These are phyloP conservation scores for Penicillium lagena DNA, from an alignment of 495 filamentous ascomycete species.

Conservation along the genomic window DNA sequence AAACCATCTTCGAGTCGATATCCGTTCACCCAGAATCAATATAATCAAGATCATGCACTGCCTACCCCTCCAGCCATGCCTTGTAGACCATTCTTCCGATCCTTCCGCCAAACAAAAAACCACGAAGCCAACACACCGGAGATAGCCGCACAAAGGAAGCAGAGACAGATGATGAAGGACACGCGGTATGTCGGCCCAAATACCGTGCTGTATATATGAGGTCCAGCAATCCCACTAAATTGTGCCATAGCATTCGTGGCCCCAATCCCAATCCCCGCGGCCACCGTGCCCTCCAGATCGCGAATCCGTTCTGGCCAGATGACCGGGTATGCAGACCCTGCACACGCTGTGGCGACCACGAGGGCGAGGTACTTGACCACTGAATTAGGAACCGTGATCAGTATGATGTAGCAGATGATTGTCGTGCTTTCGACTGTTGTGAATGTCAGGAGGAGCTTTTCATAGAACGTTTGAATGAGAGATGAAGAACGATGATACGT, in stretches of 20 bases:
- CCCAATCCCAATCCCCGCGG: conserved; percentile 35
- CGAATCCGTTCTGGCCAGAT: conserved; percentile 43
- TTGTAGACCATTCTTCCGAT: conserved; percentile 6
- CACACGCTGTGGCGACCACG: conserved; percentile 31
- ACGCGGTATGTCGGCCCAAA: conserved; percentile 35
- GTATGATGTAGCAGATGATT: conserved; percentile 40
- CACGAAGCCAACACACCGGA: conserved; percentile 27
- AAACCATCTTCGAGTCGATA: no score
- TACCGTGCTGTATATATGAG: conserved; percentile 32
- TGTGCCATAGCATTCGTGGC: conserved; percentile 40
- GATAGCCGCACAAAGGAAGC: conserved; percentile 29
- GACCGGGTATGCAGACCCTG: conserved; percentile 35
- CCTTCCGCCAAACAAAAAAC: conserved; percentile 25
- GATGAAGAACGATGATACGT: background rate
- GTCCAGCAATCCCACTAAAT: conserved; percentile 38
- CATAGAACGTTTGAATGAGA: no score
- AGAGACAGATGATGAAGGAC: conserved; percentile 32
- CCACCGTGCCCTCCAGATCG: conserved; percentile 30
- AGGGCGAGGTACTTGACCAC: conserved; percentile 33
- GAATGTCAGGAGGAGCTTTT: background rate
- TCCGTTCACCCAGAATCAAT: no score
- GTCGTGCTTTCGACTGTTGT: conserved; percentile 29
- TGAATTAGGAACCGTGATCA: conserved; percentile 31
- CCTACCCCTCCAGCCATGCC: background rate
- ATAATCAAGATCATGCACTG: no score